Evolutionary conservation across 1,139 yeast species (phyloP).

Genomic region (Protomyces inouyei): DNA sequence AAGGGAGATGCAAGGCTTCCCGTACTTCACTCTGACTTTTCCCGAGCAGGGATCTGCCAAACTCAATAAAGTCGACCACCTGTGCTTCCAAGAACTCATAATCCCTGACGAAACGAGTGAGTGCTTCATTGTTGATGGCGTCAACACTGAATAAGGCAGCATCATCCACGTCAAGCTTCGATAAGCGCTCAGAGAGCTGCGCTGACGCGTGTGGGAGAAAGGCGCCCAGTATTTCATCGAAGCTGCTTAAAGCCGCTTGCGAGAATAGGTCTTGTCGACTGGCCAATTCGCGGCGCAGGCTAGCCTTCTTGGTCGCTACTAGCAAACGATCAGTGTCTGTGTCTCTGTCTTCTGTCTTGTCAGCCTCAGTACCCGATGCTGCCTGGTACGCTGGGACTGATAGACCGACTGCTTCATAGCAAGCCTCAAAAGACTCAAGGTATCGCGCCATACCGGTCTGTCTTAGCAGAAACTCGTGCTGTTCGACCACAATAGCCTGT

Average conservation of each 20-base stretch:
- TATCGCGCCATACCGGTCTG: conserved; percentile 47
- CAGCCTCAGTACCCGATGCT: not conserved
- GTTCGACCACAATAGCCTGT: conserved; percentile 37
- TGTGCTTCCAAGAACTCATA: conserved; percentile 36
- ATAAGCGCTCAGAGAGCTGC: conserved; percentile 38
- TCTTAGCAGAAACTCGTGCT: conserved; percentile 34
- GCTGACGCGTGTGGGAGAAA: conserved; percentile 41
- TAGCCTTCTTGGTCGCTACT: conserved; percentile 11
- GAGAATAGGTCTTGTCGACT: conserved; percentile 26
- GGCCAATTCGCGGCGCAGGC: not conserved
- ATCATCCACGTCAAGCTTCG: conserved; percentile 39
- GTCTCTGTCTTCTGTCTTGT: not conserved
- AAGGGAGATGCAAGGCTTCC: not conserved
- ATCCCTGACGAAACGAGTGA: conserved; percentile 37
- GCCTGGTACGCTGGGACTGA: not conserved
- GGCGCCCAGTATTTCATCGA: conserved; percentile 38
- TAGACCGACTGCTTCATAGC: not conserved
- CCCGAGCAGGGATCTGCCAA: conserved; percentile 35
- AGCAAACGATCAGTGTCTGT: not conserved
- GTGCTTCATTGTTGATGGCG: conserved; percentile 38
- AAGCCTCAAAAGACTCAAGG: conserved; percentile 26
- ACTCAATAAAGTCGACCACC: conserved; percentile 34
- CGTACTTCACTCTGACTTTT: conserved; percentile 36
- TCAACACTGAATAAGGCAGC: conserved; percentile 34
- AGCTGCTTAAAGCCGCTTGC: conserved; percentile 31